phyloP scores from a whole-genome alignment of 495 filamentous ascomycete genomes.

The Wilcoxina mikolae region DNA sequence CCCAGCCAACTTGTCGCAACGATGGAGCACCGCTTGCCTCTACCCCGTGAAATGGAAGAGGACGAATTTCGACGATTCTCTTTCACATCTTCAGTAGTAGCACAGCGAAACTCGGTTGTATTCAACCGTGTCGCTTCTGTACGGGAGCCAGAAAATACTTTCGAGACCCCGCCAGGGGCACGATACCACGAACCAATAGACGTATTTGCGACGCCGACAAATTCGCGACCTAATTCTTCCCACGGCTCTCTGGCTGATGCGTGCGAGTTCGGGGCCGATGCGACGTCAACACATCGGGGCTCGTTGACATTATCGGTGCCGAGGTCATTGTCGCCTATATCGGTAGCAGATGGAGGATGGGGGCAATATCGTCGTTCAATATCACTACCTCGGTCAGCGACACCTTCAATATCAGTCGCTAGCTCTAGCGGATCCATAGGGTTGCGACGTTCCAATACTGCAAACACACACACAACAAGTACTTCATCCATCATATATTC shows the following conservation, averaged over 20 bases:
- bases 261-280: background rate
- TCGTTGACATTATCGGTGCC: background rate
- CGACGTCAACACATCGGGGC: background rate
- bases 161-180: background rate
- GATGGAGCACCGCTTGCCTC: slow-evolving; percentile 4
- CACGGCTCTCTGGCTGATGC: background rate
- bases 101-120: background rate
- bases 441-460: slow-evolving; percentile 20
- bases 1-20: background rate
- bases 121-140: background rate
- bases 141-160: slow-evolving; percentile 1
- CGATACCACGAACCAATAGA: background rate
- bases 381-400: slow-evolving; percentile 18
- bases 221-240: background rate
- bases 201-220: slow-evolving; percentile 5
- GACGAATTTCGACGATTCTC: background rate
- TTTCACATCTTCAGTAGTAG: background rate
- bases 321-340: slow-evolving; percentile 10
- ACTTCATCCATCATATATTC: slow-evolving; percentile 23
- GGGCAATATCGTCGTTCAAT: slow-evolving; percentile 15
- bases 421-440: slow-evolving; percentile 2
- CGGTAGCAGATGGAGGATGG: slow-evolving; percentile 11
- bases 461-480: slow-evolving; percentile 15
- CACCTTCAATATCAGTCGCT: slow-evolving; percentile 13
- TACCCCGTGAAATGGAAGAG: background rate